Evolutionary conservation across 495 filamentous ascomycete genomes (phyloP), one percentile per base, ranked within the genome.

Genomic region (Neurospora tetrasperma): DNA sequence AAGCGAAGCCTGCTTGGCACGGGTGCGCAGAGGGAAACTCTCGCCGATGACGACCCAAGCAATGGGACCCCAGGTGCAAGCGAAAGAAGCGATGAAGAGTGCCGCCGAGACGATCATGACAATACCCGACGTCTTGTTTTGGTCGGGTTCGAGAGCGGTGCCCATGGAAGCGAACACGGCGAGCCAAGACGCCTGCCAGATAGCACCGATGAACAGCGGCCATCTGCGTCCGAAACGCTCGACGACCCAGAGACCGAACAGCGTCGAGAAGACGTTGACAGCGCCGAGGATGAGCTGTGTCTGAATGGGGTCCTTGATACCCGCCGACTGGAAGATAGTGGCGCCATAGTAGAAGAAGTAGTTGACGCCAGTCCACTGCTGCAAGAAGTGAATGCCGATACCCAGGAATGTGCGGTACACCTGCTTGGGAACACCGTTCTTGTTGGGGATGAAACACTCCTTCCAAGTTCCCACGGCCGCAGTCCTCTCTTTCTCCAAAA

Each of bases 11-110:
- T 86, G 87, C 74, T 87, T 87, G 5, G 91, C 90, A 74, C 92
- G 90, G 78, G 92, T 92, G 66, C 89, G 88, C 66, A 88, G 84
- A 9, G 93, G 92, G 79, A 91, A 95, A 74, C 93, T 87, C 81
- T 96, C 92, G 76, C 88, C 88, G 71, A 90, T 88, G 75, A 93
- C 86, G 20, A 89, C 87, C 92, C 92, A 95, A 72, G 91, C 85
- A 66, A 93, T 91, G 18, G 93, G 93, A 54, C 92, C 92, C 93
- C 93, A 95, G 46, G 91, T 93, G 42, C 86, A 89, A 84, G 85
- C 85, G 54, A 86, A 87, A 1, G 82, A 83, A 38, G 81, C 80
- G 54, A 90, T 89, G 77, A 89, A 94, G 80, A 94, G 87, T 77
- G 90, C 91, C 9, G 92, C 89, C 78, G 92, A 90, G 40, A 93